Evolutionary conservation across 768 basidiomycete genomes (phyloP).

Genomic region (Calocera viscosa): DNA sequence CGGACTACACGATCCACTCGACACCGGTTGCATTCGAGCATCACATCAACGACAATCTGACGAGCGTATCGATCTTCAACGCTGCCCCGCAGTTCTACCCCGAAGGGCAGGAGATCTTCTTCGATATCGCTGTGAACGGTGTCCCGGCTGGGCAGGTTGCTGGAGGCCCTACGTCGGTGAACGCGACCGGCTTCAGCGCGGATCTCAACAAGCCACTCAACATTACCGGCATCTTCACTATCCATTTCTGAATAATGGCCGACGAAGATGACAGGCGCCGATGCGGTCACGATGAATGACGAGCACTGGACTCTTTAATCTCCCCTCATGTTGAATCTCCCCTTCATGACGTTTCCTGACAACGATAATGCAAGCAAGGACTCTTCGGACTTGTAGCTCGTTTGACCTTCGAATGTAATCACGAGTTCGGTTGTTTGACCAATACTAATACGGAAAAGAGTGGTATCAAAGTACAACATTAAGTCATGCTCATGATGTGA

Average conservation of each 20-base stretch:
- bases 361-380: too few species aligned
- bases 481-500: too few species aligned
- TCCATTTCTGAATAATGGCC: neutral
- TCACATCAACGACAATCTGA: slow-evolving; percentile 4
- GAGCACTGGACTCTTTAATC: too few species aligned
- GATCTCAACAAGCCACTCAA: neutral
- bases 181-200: neutral
- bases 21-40: slow-evolving; percentile 3
- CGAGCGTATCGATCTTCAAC: neutral
- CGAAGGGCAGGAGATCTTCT: slow-evolving; percentile 6
- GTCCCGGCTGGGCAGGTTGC: neutral
- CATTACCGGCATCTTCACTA: neutral
- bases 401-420: too few species aligned
- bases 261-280: neutral
- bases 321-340: too few species aligned
- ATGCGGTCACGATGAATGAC: too few species aligned
- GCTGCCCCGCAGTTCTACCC: neutral
- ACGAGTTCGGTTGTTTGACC: too few species aligned
- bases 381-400: too few species aligned
- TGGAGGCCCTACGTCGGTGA: neutral
- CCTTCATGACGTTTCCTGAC: too few species aligned
- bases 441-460: too few species aligned
- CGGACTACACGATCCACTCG: slow-evolving; percentile 5
- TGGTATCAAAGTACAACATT: too few species aligned
- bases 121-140: neutral